Evolutionary conservation across 140 eudicot genomes (phyloP), one percentile per base, ranked within the genome.

Genomic region (Ambrosia hybrid): DNA sequence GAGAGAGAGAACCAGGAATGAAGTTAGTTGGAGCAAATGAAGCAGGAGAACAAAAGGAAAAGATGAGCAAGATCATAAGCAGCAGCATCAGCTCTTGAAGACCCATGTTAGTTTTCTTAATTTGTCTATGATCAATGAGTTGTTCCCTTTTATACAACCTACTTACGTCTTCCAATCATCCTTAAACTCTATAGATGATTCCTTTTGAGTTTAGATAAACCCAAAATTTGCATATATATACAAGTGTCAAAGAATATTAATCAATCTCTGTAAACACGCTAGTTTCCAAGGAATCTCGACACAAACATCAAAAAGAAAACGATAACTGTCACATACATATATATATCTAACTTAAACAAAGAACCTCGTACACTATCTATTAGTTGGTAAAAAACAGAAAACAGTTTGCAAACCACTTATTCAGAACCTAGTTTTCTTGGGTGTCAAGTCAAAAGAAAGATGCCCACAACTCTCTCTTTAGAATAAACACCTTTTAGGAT

Each of bases 1-100:
- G 75, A 51, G 71, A 63, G 51, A 78, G 60, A 70, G 61, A 78
- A 78, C 83, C 83, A 73, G 79, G 41, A 67, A 67, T 9, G 41
- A 51, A 66, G 59, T 57, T 51, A 17, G 6, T 14, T 1, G 4
- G 52, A 45, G 75, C 63, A 66, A 59, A 67, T 39, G 65, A 73
- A 73, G 71, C 70, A 65, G 11, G 43, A 73, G 79, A 79, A 65
- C 59, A 77, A 6, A 73, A 73, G 63, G 33, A 73, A 68, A 58
- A 49, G 63, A 78, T 36, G 68, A 72, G 49, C 60, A 79, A 12
- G 69, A 60, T 15, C 16, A 78, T 21, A 21, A 21, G 30, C 11
- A 78, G 38, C 1, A 58, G 41, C 11, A 78, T 51, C 1, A 58
- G 41, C 64, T n/a, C 37, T 34, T 67, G 79, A 67, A 67, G 34